Conservation (phyloP, 352 stramenopile genomes). For the Phytopythium ostracodes region DNA sequence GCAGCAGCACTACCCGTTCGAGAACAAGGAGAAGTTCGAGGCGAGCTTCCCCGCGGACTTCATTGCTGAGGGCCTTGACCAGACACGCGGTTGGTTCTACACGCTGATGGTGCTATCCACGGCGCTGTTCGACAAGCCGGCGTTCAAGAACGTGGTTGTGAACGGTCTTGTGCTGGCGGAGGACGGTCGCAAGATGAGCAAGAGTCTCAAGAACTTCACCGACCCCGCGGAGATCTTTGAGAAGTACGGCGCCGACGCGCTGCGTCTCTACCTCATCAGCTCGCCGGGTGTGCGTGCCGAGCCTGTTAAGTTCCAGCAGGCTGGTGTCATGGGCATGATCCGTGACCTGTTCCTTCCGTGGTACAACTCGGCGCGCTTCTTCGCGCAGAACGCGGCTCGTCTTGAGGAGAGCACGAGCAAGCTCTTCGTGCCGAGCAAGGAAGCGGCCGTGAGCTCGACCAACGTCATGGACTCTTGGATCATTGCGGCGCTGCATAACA, state of each 20-base stretch:
- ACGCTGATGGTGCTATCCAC: slow-evolving; percentile 99
- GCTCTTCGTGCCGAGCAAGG: slow-evolving; percentile 89
- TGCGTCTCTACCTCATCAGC: slow-evolving; percentile 99
- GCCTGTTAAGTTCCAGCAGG: slow-evolving; percentile 95
- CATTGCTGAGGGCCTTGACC: slow-evolving; percentile 99
- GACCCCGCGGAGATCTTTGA: slow-evolving; percentile 93
- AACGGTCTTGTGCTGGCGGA: slow-evolving; percentile 98
- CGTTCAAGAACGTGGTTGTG: slow-evolving; percentile 99
- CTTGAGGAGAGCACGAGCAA: slow-evolving; percentile 84
- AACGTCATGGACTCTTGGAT: slow-evolving; percentile 99
- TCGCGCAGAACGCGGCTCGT: slow-evolving; percentile 95
- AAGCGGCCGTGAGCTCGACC: slow-evolving; percentile 84
- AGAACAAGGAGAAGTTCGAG: slow-evolving; percentile 98
- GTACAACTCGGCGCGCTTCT: slow-evolving; percentile 99
- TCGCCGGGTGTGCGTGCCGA: slow-evolving; percentile 99
- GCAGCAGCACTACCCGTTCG: slow-evolving; percentile 99
- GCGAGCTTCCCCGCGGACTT: slow-evolving; percentile 98
- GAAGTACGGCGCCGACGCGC: slow-evolving; percentile 97
- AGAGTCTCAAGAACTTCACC: slow-evolving; percentile 99
- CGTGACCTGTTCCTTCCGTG: slow-evolving; percentile 98
- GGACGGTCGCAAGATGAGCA: slow-evolving; percentile 99
- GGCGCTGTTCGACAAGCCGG: slow-evolving; percentile 98
- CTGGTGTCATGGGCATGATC: slow-evolving; percentile 96
- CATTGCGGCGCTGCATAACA: slow-evolving; percentile 93
- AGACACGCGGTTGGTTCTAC: slow-evolving; percentile 99